Evolutionary conservation across 2,329 filamentous ascomycete genomes (phyloP), one percentile per base, ranked within the genome.

Genomic region (Pyrenochaeta sp.): DNA sequence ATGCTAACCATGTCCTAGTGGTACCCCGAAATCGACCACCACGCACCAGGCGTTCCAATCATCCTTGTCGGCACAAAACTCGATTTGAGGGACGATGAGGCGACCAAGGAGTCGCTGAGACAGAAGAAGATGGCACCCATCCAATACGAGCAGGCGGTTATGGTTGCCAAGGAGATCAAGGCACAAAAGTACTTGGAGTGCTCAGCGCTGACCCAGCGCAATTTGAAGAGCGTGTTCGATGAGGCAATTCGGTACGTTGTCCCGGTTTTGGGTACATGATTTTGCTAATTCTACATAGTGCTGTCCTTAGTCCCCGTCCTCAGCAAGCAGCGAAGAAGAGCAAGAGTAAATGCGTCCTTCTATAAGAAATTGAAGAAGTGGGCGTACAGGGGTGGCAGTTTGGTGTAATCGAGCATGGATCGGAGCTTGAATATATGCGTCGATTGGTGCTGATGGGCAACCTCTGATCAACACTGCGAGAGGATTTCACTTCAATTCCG

Each of bases 141-240:
- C 56, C 89, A 91, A 48, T 98, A 96, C 78, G 92, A 97, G 77
- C 91, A 96, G 78, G 95, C 92, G 33, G 83, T 97, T 60, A 81
- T 88, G 62, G 90, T 94, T 61, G 92, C 92, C 59, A 96, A 96
- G 81, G 93, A 97, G 71, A 97, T 99, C 79, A 90, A 87, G 74
- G 94, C 95, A 40, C 91, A 95, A 80, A 98, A 97, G 81, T 99
- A 99, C 79, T 85, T 98, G 36, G 95, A 99, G 80, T 99, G 95
- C 81, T 98, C 95, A 46, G 95, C 95, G 42, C 82, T 99, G 65
- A 99, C 95, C 32, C 95, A 98, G 82, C 85, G 94, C 72, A 97
- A 97, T 78, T 79, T 99, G 68, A 99, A 99, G 88, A 96, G 92
- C 71, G 95, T 99, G 43, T 99, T 99, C 74, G 95, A 99, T 74